phyloP scores from a whole-genome alignment of 2,329 filamentous ascomycete genomes.

The Colletotrichum karsti region DNA sequence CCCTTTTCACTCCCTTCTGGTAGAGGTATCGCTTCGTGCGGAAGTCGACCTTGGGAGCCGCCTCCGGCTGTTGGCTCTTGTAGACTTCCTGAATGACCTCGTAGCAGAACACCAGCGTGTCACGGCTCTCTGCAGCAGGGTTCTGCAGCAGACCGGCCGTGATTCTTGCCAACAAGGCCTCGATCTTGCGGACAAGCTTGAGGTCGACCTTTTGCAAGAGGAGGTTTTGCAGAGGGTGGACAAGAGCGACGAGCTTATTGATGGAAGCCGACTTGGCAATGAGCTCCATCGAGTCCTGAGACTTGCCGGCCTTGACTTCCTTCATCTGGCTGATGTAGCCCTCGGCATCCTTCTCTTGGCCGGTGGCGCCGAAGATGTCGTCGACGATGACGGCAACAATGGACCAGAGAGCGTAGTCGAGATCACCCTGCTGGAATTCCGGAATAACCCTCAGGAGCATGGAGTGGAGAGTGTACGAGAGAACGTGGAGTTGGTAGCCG shows the following conservation, averaged over 20 bases:
- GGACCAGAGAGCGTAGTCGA: conserved; percentile 85
- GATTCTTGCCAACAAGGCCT: conserved; percentile 85
- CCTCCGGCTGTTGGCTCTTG: conserved; percentile 63
- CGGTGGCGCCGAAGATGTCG: conserved; percentile 91
- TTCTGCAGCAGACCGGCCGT: conserved; percentile 86
- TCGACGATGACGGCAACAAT: conserved; percentile 93
- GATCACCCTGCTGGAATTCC: conserved; percentile 78
- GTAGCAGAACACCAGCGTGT: conserved; percentile 93
- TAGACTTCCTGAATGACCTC: conserved; percentile 92
- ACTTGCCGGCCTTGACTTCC: conserved; percentile 98
- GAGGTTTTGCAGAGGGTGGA: conserved; percentile 80
- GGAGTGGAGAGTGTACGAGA: conserved; percentile 94
- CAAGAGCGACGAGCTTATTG: conserved; percentile 74
- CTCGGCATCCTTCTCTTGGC: conserved; percentile 96
- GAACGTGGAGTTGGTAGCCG: conserved; percentile 92
- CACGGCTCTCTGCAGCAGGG: conserved; percentile 77
- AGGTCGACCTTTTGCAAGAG: conserved; percentile 86
- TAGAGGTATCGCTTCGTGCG: conserved; percentile 79
- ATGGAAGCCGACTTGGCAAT: conserved; percentile 86
- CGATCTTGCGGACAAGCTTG: conserved; percentile 87
- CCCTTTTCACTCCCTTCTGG: conserved; percentile 80
- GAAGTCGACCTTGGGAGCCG: conserved; percentile 65
- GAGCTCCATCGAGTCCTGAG: conserved; percentile 96
- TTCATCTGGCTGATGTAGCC: conserved; percentile 96
- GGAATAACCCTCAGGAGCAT: conserved; percentile 82